Base-by-base conservation (phyloP, 2,329 filamentous ascomycete species). In the Cyclaneusma minus region DNA sequence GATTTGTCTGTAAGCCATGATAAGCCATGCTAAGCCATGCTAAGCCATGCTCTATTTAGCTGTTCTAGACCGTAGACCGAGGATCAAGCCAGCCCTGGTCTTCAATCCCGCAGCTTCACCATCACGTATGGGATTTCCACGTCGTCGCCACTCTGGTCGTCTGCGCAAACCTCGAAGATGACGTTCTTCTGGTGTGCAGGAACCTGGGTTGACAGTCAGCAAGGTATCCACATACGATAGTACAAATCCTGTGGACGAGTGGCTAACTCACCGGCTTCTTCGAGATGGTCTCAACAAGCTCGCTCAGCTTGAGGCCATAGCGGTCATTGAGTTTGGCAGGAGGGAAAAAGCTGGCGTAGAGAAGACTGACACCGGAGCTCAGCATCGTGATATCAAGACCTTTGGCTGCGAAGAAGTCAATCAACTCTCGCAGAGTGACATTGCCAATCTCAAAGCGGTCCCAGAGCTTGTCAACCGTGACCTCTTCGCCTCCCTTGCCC, bases 51-150 rank as follows among this genome's bases (percentile, higher is more conserved):
- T 8, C 12, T 23, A 7, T 12, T 9, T 8, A 7, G 7, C 13
- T 12, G 8, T 20, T 11, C 8, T 20, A 20, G 18, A 20, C 7
- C 18, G n/a, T n/a, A n/a, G n/a, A n/a, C n/a, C n/a, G n/a, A n/a
- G n/a, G n/a, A n/a, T n/a, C n/a, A n/a, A n/a, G n/a, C n/a, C n/a
- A n/a, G n/a, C n/a, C 18, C 18, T 11, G 11, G 18, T 8, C 8
- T 11, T 11, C 8, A 41, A 14, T 40, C 35, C 12, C 31, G 28
- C 39, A 48, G 36, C 59, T 76, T 87, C 38, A 93, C 72, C 72
- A 87, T 92, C 44, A 95, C 82, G 51, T 93, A 95, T 4, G 89
- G 89, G 39, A 95, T 79, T 56, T 98, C 89, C 2, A 95, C 87
- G 50, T 98, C 89, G 55, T 95, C 83, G 36, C 80, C 87, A 3